phyloP scores from a whole-genome alignment of 805 yeast species.

The Henningerozyma blattae region DNA sequence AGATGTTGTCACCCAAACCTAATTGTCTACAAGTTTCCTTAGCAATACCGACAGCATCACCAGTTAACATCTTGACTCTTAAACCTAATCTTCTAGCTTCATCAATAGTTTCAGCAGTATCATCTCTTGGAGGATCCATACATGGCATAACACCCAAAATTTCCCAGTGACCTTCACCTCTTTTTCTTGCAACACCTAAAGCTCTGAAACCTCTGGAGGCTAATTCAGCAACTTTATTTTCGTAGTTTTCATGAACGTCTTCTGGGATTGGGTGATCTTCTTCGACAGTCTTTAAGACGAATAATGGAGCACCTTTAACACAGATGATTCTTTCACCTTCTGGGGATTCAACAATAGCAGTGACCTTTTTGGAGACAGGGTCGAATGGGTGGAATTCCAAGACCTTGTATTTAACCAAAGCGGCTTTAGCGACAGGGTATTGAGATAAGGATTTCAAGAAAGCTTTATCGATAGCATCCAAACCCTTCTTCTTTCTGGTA shows the following conservation, averaged over 20 bases:
- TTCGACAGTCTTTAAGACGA: slow-evolving; percentile 92
- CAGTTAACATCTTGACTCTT: slow-evolving; percentile 95
- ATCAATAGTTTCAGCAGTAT: slow-evolving; percentile 85
- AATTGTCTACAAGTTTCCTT: slow-evolving; percentile 96
- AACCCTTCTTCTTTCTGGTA: slow-evolving; percentile 95
- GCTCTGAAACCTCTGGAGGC: slow-evolving; percentile 98
- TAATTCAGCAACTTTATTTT: slow-evolving; percentile 93
- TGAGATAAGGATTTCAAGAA: slow-evolving; percentile 78
- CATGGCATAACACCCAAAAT: slow-evolving; percentile 97
- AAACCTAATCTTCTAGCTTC: slow-evolving; percentile 89
- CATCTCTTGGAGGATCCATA: slow-evolving; percentile 98
- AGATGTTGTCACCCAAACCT: slow-evolving; percentile 91
- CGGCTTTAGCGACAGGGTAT: slow-evolving; percentile 89
- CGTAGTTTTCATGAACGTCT: slow-evolving; percentile 85
- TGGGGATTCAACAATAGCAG: slow-evolving; percentile 91
- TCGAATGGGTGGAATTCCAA: slow-evolving; percentile 95
- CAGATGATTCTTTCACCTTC: slow-evolving; percentile 89
- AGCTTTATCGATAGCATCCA: slow-evolving; percentile 95
- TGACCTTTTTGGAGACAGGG: slow-evolving; percentile 94
- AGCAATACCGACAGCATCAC: slow-evolving; percentile 99
- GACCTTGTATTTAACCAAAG: slow-evolving; percentile 88
- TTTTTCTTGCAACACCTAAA: slow-evolving; percentile 97
- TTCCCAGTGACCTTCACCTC: slow-evolving; percentile 98
- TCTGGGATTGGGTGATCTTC: slow-evolving; percentile 95
- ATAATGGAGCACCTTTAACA: slow-evolving; percentile 97